A percentile compares a stretch with the other conserved stretches of the same genome.
These are phyloP conservation scores for Fagopyrum esculentum DNA, from an alignment of 148 eudicot species.

Conservation along the genomic window DNA sequence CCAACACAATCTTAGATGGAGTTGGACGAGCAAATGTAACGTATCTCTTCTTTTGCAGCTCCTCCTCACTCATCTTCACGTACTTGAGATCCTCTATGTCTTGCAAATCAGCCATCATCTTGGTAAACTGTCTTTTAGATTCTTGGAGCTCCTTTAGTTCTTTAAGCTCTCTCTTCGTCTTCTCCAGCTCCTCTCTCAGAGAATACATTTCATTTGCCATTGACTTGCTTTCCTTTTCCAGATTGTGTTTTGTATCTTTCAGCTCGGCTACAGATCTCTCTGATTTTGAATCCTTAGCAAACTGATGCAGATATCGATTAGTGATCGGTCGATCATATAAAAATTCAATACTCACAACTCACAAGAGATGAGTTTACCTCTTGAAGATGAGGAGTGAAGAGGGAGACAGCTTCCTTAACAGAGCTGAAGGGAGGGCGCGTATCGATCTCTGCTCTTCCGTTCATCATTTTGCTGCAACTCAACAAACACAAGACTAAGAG, in stretches of 20 bases:
- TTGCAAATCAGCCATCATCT: slow-evolving; percentile 26
- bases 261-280: slow-evolving; percentile 32
- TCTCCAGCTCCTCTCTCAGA: slow-evolving; percentile 62
- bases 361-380: no score
- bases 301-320: not conserved
- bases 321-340: not conserved
- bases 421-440: slow-evolving; percentile 65
- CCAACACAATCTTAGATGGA: slow-evolving; percentile 30
- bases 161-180: slow-evolving; percentile 58
- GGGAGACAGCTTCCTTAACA: slow-evolving; percentile 59
- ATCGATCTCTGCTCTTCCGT: slow-evolving; percentile 58
- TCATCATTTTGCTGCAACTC: slow-evolving; percentile 8
- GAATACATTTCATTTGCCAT: slow-evolving; percentile 56
- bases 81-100: slow-evolving; percentile 50
- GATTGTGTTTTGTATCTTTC: slow-evolving; percentile 66
- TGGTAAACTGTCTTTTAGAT: slow-evolving; percentile 19
- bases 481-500: no score
- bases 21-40: slow-evolving; percentile 69
- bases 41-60: slow-evolving; percentile 62
- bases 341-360: no score
- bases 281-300: slow-evolving; percentile 20
- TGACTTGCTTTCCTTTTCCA: slow-evolving; percentile 39
- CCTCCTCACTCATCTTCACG: slow-evolving; percentile 18
- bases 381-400: slow-evolving; percentile 54
- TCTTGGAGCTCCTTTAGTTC: slow-evolving; percentile 39